These are phyloP conservation scores for Boletus tylopilopsis DNA, from an alignment of 768 basidiomycete genomes.

Conservation along the genomic window DNA sequence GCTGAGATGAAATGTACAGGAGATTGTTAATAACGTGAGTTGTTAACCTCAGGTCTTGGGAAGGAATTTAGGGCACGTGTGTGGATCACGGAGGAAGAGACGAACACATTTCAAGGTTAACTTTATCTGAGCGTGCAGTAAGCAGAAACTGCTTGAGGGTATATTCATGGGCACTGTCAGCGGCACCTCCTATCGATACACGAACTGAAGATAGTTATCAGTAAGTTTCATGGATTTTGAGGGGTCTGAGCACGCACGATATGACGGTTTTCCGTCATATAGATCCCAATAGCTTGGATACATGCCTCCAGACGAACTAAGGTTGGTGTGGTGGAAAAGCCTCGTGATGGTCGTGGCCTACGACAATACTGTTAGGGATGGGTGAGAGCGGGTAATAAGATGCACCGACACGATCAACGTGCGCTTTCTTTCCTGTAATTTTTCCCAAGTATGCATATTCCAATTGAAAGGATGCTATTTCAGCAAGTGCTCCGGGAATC, in stretches of 20 bases:
- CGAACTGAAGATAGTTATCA: conserved; percentile 26
- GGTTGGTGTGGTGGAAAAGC: conserved; percentile 44
- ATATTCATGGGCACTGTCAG: conserved; percentile 78
- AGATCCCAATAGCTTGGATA: conserved; percentile 59
- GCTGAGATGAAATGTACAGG: conserved; percentile 61
- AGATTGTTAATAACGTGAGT: conserved; percentile 61
- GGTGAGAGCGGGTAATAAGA: neutral
- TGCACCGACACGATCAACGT: conserved; percentile 50
- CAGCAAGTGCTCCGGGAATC: conserved; percentile 55
- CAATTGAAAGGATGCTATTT: conserved; percentile 77
- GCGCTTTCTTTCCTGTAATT: conserved; percentile 64
- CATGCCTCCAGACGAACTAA: conserved; percentile 54
- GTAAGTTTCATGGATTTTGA: neutral
- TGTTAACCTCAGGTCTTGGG: conserved; percentile 56
- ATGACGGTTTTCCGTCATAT: conserved; percentile 39
- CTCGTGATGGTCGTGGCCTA: conserved; percentile 50
- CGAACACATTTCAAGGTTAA: conserved; percentile 66
- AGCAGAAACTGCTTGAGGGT: conserved; percentile 71
- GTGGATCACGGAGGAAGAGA: neutral
- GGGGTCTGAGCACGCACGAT: conserved; percentile 37
- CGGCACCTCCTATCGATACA: conserved; percentile 60
- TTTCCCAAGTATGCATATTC: conserved; percentile 85
- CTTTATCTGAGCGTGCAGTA: conserved; percentile 57
- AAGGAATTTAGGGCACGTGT: conserved; percentile 3
- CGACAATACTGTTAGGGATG: neutral